Conservation (phyloP, 805 yeast species). For the Teunomyces tritomae region DNA sequence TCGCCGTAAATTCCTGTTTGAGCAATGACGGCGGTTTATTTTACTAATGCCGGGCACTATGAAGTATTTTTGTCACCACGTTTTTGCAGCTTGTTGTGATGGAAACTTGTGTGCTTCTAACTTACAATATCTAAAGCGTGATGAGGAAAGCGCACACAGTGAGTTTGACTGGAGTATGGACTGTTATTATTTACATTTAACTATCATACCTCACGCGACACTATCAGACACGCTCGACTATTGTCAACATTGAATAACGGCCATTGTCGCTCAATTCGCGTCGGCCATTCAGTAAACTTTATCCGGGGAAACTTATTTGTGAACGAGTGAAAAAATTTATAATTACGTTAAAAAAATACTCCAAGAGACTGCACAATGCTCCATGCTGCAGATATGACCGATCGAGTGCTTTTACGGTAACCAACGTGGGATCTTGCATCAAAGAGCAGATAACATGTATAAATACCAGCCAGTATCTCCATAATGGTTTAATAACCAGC, state of each 20-base stretch:
- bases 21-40: not conserved
- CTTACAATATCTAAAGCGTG: not conserved
- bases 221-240: not conserved
- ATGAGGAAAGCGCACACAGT: not conserved
- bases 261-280: not conserved
- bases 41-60: not conserved
- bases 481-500: not conserved
- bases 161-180: no score
- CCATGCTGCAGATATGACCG: not conserved
- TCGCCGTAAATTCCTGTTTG: not conserved
- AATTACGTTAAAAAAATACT: not conserved
- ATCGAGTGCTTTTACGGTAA: no score
- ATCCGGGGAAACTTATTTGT: not conserved
- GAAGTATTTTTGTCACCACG: not conserved
- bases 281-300: not conserved
- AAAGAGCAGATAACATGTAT: not conserved
- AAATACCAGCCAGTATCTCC: not conserved
- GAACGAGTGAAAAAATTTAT: not conserved
- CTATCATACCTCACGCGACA: not conserved
- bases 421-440: not conserved
- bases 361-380: not conserved
- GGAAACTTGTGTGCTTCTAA: not conserved
- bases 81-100: slow-evolving; percentile 1
- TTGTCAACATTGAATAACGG: not conserved
- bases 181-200: not conserved